Percentiles rank a stretch among this genome's conserved stretches.
These are phyloP conservation scores for Sclerotinia trifoliorum DNA, from an alignment of 2,329 filamentous ascomycete species.

Conservation along the genomic window DNA sequence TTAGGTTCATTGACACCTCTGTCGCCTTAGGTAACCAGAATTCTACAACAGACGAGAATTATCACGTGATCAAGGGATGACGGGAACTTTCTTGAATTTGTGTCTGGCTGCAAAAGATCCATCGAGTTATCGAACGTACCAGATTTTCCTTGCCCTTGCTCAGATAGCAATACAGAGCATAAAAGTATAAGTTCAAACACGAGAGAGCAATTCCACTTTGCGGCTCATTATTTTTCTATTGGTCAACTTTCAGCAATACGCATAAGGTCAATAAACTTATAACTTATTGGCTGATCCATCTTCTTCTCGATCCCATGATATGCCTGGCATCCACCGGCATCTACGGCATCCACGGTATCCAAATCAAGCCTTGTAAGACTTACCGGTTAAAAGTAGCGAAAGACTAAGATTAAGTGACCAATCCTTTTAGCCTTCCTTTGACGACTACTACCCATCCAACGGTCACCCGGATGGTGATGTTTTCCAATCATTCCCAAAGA, in stretches of 20 bases:
- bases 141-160: neutral
- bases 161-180: neutral
- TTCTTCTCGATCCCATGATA: neutral
- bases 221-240: neutral
- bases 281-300: neutral
- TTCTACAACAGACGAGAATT: slow-evolving; percentile 1
- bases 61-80: neutral
- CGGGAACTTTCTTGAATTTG: neutral
- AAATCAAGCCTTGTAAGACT: neutral
- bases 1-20: slow-evolving; percentile 15
- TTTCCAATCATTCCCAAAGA: neutral
- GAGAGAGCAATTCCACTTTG: neutral
- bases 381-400: neutral
- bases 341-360: neutral
- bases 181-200: neutral
- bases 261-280: neutral
- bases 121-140: neutral
- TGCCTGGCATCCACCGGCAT: neutral
- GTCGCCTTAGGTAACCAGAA: slow-evolving; percentile 23
- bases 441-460: neutral
- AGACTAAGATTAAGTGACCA: neutral
- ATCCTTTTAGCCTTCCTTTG: neutral
- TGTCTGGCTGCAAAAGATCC: neutral
- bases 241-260: neutral
- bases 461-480: neutral